Evolutionary conservation across 1,284 basidiomycete genomes (phyloP).

Genomic region (Moesziomyces antarcticus): DNA sequence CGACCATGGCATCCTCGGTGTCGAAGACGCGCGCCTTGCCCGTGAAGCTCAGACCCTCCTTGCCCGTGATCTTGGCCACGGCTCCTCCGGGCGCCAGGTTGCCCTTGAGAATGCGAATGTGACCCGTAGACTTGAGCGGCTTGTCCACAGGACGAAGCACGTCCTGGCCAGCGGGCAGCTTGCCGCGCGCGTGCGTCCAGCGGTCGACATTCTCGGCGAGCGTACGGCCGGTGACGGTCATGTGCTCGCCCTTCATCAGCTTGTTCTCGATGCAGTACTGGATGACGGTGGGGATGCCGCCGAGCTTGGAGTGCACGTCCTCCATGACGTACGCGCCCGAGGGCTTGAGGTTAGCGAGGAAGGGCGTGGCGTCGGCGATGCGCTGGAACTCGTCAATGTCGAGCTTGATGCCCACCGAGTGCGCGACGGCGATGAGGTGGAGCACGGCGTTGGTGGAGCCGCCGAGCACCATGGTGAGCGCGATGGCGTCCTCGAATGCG

Average conservation of each 20-base stretch:
- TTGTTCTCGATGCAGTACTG: constrained; percentile 66
- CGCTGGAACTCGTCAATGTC: constrained; percentile 66
- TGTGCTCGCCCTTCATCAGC: constrained; percentile 70
- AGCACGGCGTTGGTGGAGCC: constrained; percentile 66
- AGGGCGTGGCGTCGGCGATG: constrained; percentile 63
- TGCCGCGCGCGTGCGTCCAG: constrained; percentile 75
- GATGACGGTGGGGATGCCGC: constrained; percentile 70
- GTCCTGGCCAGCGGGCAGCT: constrained; percentile 59
- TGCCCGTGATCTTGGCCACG: constrained; percentile 67
- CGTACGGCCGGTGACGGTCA: constrained; percentile 65
- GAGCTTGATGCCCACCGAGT: constrained; percentile 62
- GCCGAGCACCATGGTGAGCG: constrained; percentile 66
- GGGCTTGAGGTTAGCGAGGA: constrained; percentile 67
- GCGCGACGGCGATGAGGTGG: constrained; percentile 65
- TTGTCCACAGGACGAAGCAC: constrained; percentile 59
- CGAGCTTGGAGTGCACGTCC: constrained; percentile 62
- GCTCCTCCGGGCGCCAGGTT: constrained; percentile 66
- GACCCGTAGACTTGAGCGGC: constrained; percentile 64
- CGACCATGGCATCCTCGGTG: constrained; percentile 65
- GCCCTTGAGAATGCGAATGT: constrained; percentile 66
- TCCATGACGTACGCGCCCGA: constrained; percentile 68
- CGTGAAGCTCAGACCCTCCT: constrained; percentile 64
- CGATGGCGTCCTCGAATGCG: constrained; percentile 66
- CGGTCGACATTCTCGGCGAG: constrained; percentile 68
- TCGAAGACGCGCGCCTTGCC: constrained; percentile 67